Evolutionary conservation across 2,329 filamentous ascomycete genomes (phyloP).

Genomic region (Cercospora sojina): DNA sequence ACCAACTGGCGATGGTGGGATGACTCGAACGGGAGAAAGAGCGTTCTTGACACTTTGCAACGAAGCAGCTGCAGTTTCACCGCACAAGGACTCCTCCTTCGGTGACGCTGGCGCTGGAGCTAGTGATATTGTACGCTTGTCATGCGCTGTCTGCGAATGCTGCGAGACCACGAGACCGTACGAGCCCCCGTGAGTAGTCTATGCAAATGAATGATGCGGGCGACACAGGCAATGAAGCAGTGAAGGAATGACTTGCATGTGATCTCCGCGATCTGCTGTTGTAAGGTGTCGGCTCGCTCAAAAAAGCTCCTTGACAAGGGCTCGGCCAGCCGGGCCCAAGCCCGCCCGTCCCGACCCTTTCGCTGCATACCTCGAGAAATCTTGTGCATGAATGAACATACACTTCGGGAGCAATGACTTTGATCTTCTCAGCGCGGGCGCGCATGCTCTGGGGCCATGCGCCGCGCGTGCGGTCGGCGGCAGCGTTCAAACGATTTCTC

Average conservation of each 20-base stretch:
- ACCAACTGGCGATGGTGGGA: not conserved
- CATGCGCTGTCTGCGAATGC: not conserved
- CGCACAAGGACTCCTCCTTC: not conserved
- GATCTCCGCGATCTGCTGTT: not conserved
- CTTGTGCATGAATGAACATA: not conserved
- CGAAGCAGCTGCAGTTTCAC: not conserved
- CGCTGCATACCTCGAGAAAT: not conserved
- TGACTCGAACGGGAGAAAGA: not conserved
- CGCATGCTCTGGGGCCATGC: conserved; percentile 50
- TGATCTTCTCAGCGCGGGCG: conserved; percentile 35
- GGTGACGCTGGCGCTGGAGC: conserved; percentile 3
- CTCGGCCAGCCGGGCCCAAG: not conserved
- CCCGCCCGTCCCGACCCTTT: not conserved
- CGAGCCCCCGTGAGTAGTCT: not conserved
- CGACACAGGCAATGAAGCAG: not conserved
- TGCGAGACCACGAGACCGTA: not conserved
- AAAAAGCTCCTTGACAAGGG: not conserved
- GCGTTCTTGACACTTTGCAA: conserved; percentile 14
- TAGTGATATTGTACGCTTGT: not conserved
- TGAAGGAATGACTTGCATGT: not conserved
- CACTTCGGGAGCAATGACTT: conserved; percentile 21
- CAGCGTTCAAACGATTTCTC: conserved; percentile 41
- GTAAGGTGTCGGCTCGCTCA: not conserved
- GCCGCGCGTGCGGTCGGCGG: conserved; percentile 47
- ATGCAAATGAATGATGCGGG: not conserved